phyloP scores from a whole-genome alignment of 768 basidiomycete species.

The Coprinellus micaceus region DNA sequence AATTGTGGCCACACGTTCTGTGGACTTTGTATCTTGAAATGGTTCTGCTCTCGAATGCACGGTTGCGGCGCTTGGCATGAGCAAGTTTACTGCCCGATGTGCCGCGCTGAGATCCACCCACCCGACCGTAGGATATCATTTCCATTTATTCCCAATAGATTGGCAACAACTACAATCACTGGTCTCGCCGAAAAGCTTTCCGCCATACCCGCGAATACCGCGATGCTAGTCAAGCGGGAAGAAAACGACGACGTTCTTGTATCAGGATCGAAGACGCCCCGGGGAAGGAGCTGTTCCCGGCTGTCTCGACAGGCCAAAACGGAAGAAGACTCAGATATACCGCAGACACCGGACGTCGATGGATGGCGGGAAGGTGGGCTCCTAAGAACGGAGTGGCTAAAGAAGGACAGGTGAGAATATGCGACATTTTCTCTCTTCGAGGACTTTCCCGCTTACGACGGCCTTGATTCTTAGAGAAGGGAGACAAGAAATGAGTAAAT shows the following conservation, averaged over 20 bases:
- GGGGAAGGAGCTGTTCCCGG: constrained; percentile 32
- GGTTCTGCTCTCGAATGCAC: constrained; percentile 68
- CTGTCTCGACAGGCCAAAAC: constrained; percentile 36
- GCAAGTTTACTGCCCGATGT: constrained; percentile 63
- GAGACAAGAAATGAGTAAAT: constrained; percentile 49
- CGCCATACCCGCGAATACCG: constrained; percentile 28
- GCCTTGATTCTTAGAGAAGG: constrained; percentile 41
- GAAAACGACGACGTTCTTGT: constrained; percentile 36
- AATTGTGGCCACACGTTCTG: constrained; percentile 70
- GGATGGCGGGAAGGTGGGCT: constrained; percentile 53
- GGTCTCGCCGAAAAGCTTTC: constrained; percentile 50
- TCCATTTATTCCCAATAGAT: constrained; percentile 63
- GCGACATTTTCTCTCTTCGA: constrained; percentile 2
- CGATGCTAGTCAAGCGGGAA: constrained; percentile 39
- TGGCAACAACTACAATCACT: constrained; percentile 48
- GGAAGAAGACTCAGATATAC: constrained; percentile 28
- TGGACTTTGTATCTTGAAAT: constrained; percentile 60
- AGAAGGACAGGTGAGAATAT: constrained; percentile 46
- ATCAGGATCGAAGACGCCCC: constrained; percentile 30
- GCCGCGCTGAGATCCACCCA: constrained; percentile 52
- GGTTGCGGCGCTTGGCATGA: constrained; percentile 68
- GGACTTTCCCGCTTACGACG: background rate
- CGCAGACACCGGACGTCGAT: constrained; percentile 32
- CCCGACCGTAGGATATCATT: constrained; percentile 49
- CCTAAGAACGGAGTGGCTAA: constrained; percentile 53